Evolutionary conservation across 768 basidiomycete genomes (phyloP), one percentile per base, ranked within the genome.

Genomic region (Psilocybe sp.): DNA sequence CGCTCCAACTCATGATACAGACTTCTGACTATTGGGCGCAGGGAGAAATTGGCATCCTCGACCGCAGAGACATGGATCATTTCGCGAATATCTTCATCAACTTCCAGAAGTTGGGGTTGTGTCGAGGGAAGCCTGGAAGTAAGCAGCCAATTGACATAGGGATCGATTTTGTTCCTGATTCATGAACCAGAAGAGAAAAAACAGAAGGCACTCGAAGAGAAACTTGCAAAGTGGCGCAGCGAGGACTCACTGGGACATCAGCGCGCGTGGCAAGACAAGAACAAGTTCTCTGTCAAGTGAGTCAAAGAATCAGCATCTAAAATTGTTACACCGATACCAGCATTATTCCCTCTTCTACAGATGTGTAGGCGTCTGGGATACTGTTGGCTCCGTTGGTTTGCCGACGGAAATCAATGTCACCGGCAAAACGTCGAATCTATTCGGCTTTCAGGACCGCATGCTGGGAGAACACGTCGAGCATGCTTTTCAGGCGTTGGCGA

Each of bases 311-410:
- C 18, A 34, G 9, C 5, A 15, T 18, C 2, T 12, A 16, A 38
- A 32, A 41, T 31, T 9, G 8, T 35, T 47, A 38, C 13, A n/a
- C 28, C 15, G 33, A 40, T 48, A 39, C 20, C 39, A 12, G 49
- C 18, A 39, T 34, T 38, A 52, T 34, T 15, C 44, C 55, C 23
- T 39, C 18, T 46, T 31, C 16, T 52, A 31, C 54, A 85, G 82
- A 64, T 85, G 84, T 54, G 57, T 89, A 46, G 87, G 87, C 2
- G 85, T 89, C 15, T 89, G 84, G 58, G 87, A 89, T 58, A 89
- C 87, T 5, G 87, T 89, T n/a, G 85, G 85, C 12, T 76, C 85
- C 10, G 62, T 87, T 23, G 86, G 86, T 9, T 64, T 89, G 13
- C 87, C 87, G 1, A 82, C 82, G 57, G 86, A 87, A 56, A 58